Evolutionary conservation across 139 green algal species (phyloP), one percentile per base, ranked within the genome.

Genomic region (Chlorella sp.): DNA sequence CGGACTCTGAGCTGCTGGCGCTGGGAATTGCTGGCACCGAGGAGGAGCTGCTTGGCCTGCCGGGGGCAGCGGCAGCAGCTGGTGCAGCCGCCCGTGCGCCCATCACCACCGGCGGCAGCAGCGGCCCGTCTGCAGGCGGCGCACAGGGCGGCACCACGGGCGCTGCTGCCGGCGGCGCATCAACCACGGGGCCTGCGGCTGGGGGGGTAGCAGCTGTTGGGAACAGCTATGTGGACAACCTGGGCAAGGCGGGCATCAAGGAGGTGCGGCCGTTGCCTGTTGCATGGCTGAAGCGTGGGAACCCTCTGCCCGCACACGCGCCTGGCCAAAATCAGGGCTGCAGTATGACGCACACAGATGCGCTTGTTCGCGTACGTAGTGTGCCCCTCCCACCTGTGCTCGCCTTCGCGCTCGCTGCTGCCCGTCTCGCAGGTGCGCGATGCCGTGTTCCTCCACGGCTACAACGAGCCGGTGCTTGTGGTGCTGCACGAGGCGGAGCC

Each of bases 391-490:
- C 19, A 30, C 58, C 58, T 22, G 30, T 69, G 62, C 30, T 3
- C 36, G 62, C 22, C 2, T 69, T 20, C 13, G 56, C 30, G 56
- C 7, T n/a, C 56, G 9, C 9, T 3, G 56, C 73, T 30, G 70
- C 38, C n/a, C 11, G 69, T 68, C 67, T 32, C 44, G 28, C 83
- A 94, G 84, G 93, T 97, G 26, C 85, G 90, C 26, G 92, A 97
- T 83, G 87, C 89, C 0, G 89, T 87, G 2, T 98, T 98, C 80
- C 91, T 98, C 64, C 93, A 98, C 80, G 95, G 95, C 30, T 98
- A 96, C 88, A 96, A 72, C 54, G 96, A 98, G 89, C 96, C 96
- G 0, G 92, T 96, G 83, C 86, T 98, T 86, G 87, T 97, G 58
- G 41, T 99, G 44, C 90, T 98, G 80, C 93, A 98, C 78, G 96